phyloP scores from a whole-genome alignment of 495 filamentous ascomycete genomes.

The Xylaria curta region DNA sequence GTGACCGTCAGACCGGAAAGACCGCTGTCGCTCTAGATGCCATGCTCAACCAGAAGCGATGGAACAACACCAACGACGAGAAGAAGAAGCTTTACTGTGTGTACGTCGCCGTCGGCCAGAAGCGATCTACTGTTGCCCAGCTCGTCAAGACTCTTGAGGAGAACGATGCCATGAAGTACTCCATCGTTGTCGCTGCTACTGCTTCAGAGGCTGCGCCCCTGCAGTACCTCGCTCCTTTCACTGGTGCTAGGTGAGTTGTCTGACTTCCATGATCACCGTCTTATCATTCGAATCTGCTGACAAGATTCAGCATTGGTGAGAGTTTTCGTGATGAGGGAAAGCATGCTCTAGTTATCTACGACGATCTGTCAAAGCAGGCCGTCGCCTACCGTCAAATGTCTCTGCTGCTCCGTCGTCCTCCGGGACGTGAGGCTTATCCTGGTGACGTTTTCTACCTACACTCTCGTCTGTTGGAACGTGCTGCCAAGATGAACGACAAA shows the following conservation, averaged over 20 bases:
- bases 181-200: slow-evolving; percentile 91
- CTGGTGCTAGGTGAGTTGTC: no score
- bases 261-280: no score
- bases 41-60: slow-evolving; percentile 98
- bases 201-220: slow-evolving; percentile 95
- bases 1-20: slow-evolving; percentile 99
- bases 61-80: slow-evolving; percentile 91
- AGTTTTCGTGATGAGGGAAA: no score
- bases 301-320: no score
- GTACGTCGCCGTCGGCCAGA: slow-evolving; percentile 99
- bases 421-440: slow-evolving; percentile 99
- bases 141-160: slow-evolving; percentile 99
- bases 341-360: slow-evolving; percentile 92
- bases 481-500: slow-evolving; percentile 98
- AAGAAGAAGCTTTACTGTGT: slow-evolving; percentile 98
- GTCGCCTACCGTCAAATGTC: slow-evolving; percentile 99
- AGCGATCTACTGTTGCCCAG: slow-evolving; percentile 99
- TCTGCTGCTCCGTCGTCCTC: slow-evolving; percentile 96
- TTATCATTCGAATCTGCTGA: no score
- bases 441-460: slow-evolving; percentile 99
- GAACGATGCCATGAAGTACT: slow-evolving; percentile 99
- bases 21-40: slow-evolving; percentile 98
- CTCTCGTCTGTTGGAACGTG: slow-evolving; percentile 98
- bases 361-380: slow-evolving; percentile 98
- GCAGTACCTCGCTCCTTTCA: slow-evolving; percentile 97